Evolutionary conservation across 176 grass and related monocot genomes (phyloP).

Genomic region (Calamus simplicifolius): DNA sequence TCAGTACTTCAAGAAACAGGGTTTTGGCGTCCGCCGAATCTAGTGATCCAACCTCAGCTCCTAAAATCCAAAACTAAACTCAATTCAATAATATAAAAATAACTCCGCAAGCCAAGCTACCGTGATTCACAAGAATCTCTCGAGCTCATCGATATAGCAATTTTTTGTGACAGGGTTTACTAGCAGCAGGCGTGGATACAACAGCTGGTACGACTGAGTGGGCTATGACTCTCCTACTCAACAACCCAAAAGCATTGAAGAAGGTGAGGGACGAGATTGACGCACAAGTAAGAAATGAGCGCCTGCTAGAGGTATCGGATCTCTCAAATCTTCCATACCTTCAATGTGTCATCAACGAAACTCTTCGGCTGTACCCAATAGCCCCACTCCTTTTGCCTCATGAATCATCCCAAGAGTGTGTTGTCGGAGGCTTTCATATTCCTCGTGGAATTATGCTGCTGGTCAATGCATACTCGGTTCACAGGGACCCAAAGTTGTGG

Average conservation of each 20-base stretch:
- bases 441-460: constrained; percentile 44
- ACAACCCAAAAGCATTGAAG: constrained; percentile 16
- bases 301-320: constrained; percentile 42
- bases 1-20: too few species aligned
- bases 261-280: constrained; percentile 34
- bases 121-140: too few species aligned
- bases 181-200: constrained; percentile 43
- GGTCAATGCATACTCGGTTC: constrained; percentile 47
- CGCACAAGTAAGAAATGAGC: constrained; percentile 11
- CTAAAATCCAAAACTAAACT: too few species aligned
- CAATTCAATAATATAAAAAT: too few species aligned
- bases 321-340: constrained; percentile 38
- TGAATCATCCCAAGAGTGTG: constrained; percentile 44
- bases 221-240: constrained; percentile 49
- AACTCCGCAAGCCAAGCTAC: too few species aligned
- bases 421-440: constrained; percentile 27
- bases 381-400: constrained; percentile 51
- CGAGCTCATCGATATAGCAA: neutral
- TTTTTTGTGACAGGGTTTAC: neutral
- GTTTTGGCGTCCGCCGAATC: too few species aligned
- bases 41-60: too few species aligned
- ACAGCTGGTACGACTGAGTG: constrained; percentile 46
- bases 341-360: constrained; percentile 47
- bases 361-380: constrained; percentile 37
- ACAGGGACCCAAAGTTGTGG: constrained; percentile 50